Evolutionary conservation across 306 rosid species (phyloP).

Genomic region (Purshia tridentata): DNA sequence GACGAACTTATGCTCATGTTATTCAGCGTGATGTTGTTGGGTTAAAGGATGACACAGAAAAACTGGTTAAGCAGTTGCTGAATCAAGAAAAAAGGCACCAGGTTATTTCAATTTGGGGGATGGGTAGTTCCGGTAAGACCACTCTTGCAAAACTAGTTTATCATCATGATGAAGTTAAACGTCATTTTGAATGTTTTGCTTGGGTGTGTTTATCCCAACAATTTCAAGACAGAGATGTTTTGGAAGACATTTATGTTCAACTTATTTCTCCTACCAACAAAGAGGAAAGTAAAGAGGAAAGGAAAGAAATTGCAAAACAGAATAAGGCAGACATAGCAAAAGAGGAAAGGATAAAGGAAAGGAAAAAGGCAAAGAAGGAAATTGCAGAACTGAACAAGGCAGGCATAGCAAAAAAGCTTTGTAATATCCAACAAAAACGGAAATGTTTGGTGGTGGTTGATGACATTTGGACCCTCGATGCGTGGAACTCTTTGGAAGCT

Average conservation of each 20-base stretch:
- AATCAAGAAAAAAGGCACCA: neutral
- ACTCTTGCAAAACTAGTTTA: slow-evolving; percentile 17
- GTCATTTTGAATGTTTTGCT: neutral
- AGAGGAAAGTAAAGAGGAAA: slow-evolving; percentile 20
- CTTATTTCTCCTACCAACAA: slow-evolving; percentile 21
- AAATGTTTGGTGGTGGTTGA: slow-evolving; percentile 21
- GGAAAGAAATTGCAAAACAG: neutral
- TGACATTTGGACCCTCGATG: slow-evolving; percentile 12
- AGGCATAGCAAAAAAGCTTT: slow-evolving; percentile 4
- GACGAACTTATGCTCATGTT: slow-evolving; percentile 17
- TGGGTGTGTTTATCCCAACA: slow-evolving; percentile 16
- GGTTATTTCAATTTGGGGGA: slow-evolving; percentile 17
- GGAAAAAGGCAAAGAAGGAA: too few species aligned
- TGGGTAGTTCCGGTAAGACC: slow-evolving; percentile 17
- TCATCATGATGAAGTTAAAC: neutral
- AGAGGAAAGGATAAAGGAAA: neutral
- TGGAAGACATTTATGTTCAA: neutral
- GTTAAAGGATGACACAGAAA: neutral
- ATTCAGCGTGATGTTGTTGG: neutral
- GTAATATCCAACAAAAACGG: neutral
- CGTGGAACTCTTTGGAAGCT: neutral
- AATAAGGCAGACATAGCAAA: neutral
- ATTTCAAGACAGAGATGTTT: neutral
- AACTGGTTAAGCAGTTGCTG: neutral
- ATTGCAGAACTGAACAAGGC: neutral